phyloP scores from a whole-genome alignment of 768 basidiomycete genomes.

The Chalciporus piperatus region DNA sequence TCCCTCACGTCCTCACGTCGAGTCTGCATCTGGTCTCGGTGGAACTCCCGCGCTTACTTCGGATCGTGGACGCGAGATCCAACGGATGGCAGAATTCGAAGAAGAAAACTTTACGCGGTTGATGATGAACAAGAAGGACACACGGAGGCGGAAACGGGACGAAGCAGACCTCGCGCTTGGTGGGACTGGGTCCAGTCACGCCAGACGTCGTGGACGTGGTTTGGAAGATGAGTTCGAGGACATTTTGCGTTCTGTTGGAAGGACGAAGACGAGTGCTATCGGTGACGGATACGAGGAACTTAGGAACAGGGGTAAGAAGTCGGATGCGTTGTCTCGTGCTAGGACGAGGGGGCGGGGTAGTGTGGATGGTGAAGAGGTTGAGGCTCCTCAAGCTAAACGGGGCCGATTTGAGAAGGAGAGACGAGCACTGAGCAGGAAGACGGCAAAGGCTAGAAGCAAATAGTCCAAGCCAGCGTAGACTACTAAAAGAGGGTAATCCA shows the following conservation, averaged over 20 bases:
- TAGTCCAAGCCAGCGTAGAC: no score
- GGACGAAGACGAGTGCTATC: no score
- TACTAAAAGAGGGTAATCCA: no score
- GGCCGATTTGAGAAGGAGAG: neutral
- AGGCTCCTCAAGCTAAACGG: neutral
- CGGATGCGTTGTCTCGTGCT: no score
- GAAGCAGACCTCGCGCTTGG: slow-evolving; percentile 89
- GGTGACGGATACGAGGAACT: no score
- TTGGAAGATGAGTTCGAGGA: slow-evolving; percentile 86
- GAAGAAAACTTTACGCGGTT: no score
- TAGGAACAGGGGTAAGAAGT: no score
- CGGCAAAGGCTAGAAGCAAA: neutral
- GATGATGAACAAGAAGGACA: no score
- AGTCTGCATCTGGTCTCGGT: slow-evolving; percentile 73
- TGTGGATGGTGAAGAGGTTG: neutral
- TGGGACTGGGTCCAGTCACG: slow-evolving; percentile 54
- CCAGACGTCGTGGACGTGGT: slow-evolving; percentile 62
- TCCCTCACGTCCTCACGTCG: slow-evolving; percentile 61
- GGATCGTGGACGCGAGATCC: no score
- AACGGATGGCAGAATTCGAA: no score
- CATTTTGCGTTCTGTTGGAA: slow-evolving; percentile 61
- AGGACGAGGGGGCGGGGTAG: neutral
- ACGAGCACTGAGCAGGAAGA: neutral
- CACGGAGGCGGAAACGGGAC: slow-evolving; percentile 64
- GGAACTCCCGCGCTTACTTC: slow-evolving; percentile 55